Conservation (phyloP, 768 basidiomycete genomes). For the Boletus insuetus region DNA sequence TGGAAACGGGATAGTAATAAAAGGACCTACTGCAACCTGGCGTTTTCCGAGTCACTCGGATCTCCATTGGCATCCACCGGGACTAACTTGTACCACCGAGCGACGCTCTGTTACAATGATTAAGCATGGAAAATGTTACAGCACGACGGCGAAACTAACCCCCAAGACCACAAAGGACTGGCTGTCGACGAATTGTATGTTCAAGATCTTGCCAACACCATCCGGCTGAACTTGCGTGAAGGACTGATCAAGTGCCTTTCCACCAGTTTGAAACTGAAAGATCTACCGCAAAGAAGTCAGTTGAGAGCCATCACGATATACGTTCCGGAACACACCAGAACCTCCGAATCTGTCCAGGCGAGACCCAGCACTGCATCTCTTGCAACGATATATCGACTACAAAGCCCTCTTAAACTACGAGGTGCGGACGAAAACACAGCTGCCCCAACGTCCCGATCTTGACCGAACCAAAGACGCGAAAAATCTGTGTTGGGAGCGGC, state of each 20-base stretch:
- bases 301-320: background rate
- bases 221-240: conserved; percentile 18
- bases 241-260: background rate
- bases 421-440: conserved; percentile 15
- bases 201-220: conserved; percentile 19
- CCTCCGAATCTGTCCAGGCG: conserved; percentile 45
- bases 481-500: conserved; percentile 22
- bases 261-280: conserved; percentile 18
- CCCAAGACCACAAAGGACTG: conserved; percentile 25
- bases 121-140: conserved; percentile 1
- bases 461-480: conserved; percentile 26
- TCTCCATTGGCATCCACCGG: conserved; percentile 10
- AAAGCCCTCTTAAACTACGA: conserved; percentile 14
- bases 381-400: conserved; percentile 18
- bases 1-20: background rate
- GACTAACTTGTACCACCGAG: conserved; percentile 21
- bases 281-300: conserved; percentile 10
- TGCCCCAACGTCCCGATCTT: conserved; percentile 20
- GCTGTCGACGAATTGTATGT: conserved; percentile 21
- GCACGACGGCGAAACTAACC: conserved; percentile 11
- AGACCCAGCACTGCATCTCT: conserved; percentile 37
- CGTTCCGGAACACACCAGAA: conserved; percentile 18
- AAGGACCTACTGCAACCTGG: conserved; percentile 19
- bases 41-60: conserved; percentile 2
- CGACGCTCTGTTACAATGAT: conserved; percentile 6